Percentiles rank a stretch among this genome's conserved stretches.
Conservation (phyloP, 176 grass and related monocot species). For the Zoysia japonica region DNA sequence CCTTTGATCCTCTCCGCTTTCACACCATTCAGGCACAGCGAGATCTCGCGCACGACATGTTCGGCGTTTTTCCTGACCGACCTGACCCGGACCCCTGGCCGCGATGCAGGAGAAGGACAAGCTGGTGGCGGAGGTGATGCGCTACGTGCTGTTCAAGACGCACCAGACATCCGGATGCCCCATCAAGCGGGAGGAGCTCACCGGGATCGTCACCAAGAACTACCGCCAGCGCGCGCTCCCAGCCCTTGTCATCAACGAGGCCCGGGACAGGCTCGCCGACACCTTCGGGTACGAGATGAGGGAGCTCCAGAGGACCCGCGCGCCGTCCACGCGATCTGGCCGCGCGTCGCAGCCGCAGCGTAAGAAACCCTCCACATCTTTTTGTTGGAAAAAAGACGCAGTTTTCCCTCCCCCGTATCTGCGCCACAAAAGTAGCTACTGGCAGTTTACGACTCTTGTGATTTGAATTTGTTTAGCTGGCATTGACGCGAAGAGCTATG, state of each 20-base stretch:
- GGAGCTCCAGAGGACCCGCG: slow-evolving; percentile 72
- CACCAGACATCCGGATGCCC: slow-evolving; percentile 75
- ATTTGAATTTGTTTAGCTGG: slow-evolving; percentile 37
- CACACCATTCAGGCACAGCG: background rate
- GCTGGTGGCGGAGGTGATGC: slow-evolving; percentile 83
- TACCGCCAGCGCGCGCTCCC: slow-evolving; percentile 76
- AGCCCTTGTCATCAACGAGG: slow-evolving; percentile 75
- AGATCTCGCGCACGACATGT: background rate
- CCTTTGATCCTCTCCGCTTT: no score
- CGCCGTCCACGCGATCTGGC: slow-evolving; percentile 49
- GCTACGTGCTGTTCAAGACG: slow-evolving; percentile 75
- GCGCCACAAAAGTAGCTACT: background rate
- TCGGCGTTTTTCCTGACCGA: slow-evolving; percentile 35
- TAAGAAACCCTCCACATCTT: slow-evolving; percentile 4
- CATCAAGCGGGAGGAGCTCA: slow-evolving; percentile 89
- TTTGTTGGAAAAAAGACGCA: no score
- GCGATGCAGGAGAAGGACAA: slow-evolving; percentile 85
- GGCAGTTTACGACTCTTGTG: background rate
- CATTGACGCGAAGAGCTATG: slow-evolving; percentile 69
- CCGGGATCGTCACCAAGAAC: slow-evolving; percentile 79
- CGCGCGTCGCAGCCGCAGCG: slow-evolving; percentile 58
- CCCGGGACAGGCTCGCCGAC: slow-evolving; percentile 57
- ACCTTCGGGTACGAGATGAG: slow-evolving; percentile 91
- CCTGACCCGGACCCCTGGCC: background rate
- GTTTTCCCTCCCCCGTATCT: background rate